Evolutionary conservation across 106 monocot genomes (phyloP).

Genomic region (Chionographis japonica): DNA sequence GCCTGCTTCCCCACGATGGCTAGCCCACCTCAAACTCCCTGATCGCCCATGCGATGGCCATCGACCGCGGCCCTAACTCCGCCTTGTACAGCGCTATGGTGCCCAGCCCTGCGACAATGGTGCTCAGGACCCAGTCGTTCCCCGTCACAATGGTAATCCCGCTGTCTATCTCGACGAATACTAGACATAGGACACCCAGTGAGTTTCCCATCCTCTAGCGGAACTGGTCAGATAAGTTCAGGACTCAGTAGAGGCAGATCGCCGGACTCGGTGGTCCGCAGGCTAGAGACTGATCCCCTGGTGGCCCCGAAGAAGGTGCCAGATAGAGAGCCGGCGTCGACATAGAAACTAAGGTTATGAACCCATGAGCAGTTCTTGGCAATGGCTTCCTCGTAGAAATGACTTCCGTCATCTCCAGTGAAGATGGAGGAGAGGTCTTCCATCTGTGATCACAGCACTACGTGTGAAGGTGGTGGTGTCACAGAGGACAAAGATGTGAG

Average conservation of each 20-base stretch:
- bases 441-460: no score
- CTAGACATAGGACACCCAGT: not conserved
- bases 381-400: conserved; percentile 8
- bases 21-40: conserved; percentile 9
- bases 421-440: not conserved
- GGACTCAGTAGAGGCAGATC: conserved; percentile 9
- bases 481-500: no score
- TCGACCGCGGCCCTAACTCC: conserved; percentile 7
- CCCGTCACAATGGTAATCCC: not conserved
- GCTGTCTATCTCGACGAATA: conserved; percentile 1
- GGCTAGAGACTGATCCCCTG: not conserved
- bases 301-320: conserved; percentile 6
- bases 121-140: not conserved
- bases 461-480: no score
- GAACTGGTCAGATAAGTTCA: conserved; percentile 6
- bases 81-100: conserved; percentile 4
- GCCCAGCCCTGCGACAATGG: not conserved
- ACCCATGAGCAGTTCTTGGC: not conserved
- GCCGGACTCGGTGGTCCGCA: conserved; percentile 13
- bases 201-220: conserved; percentile 4
- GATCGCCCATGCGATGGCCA: conserved; percentile 4
- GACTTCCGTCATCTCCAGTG: not conserved
- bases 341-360: conserved; percentile 8
- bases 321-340: conserved; percentile 4
- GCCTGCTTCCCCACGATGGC: conserved; percentile 3